Evolutionary conservation across 129 eudicot species (phyloP), one percentile per base, ranked within the genome.

Genomic region (Kitagawia praeruptora): DNA sequence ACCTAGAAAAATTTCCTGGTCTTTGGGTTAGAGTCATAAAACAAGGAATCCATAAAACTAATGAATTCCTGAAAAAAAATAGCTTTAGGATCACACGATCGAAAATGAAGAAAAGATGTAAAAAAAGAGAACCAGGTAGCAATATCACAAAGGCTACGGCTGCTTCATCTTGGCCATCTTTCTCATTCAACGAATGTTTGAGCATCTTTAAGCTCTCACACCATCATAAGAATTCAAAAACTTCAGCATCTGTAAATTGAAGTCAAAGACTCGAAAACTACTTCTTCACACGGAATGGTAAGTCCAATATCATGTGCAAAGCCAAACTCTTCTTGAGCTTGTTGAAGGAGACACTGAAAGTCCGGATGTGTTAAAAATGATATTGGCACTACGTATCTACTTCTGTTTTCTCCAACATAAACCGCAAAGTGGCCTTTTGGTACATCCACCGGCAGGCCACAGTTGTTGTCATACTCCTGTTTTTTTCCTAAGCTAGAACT

Each of bases 241-340:
- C 7, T 11, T 67, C 23, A 67, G 21, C 85, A 89, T 67, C 95
- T 79, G 49, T 88, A 87, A 93, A 87, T 87, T 44, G 98, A 89
- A 38, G 96, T 91, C 10, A 94, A 87, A 13, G 61, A 75, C n/a
- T 27, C n/a, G 4, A 75, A 75, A 13, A 45, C 77, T 12, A 75
- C 61, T 75, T 75, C 61, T 46, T 75, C 77, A 46, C 77, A 75
- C 4, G 77, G 77, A 46, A 75, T 75, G 37, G 77, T 75, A 8
- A 75, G 77, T n/a, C 77, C 77, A 58, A 28, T 75, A 0, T 75
- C 61, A 45, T 75, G 77, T 6, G 12, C 61, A 75, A 45, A 75
- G 3, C 77, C 77, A 28, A 75, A 75, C 61, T 75, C 77, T 25
- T 75, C 77, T 75, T 46, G 42, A 34, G 77, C 77, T n/a, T 48